Conservation (phyloP, 345 rosid genomes). For the Theobroma cacao region DNA sequence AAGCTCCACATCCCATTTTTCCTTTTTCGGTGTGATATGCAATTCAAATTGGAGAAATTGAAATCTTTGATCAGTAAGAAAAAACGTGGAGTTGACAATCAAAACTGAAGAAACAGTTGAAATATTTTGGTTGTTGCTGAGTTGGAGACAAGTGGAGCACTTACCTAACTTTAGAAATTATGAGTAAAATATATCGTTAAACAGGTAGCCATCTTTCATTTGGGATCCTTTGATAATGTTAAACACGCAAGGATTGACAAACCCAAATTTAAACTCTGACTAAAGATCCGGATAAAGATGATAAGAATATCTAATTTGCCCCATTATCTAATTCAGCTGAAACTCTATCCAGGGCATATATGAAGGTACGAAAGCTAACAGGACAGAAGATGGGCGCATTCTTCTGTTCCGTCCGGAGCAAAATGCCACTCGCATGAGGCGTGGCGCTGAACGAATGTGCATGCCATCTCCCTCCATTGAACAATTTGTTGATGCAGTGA, state of each 20-base stretch:
- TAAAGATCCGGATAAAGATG: background rate
- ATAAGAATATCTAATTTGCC: background rate
- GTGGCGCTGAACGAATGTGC: conserved; percentile 83
- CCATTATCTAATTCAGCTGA: background rate
- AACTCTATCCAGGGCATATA: conserved; percentile 52
- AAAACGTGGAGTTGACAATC: background rate
- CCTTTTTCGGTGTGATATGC: background rate
- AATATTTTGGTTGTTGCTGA: background rate
- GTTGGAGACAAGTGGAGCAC: background rate
- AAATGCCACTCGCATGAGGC: conserved; percentile 64
- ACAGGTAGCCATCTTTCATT: no score
- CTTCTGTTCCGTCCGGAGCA: conserved; percentile 73
- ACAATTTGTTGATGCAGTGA: conserved; percentile 73
- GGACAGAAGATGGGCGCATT: conserved; percentile 61
- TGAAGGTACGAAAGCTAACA: conserved; percentile 82
- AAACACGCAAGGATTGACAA: background rate
- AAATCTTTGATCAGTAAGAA: background rate
- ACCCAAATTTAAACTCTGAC: background rate
- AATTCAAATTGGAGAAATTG: no score
- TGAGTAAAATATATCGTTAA: no score
- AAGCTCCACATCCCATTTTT: conserved; percentile 3
- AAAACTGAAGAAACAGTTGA: background rate
- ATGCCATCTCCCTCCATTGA: conserved; percentile 77
- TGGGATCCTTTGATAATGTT: background rate
- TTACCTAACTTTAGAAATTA: background rate